phyloP scores from a whole-genome alignment of 352 stramenopile genomes.

The Pythium dissotocum region DNA sequence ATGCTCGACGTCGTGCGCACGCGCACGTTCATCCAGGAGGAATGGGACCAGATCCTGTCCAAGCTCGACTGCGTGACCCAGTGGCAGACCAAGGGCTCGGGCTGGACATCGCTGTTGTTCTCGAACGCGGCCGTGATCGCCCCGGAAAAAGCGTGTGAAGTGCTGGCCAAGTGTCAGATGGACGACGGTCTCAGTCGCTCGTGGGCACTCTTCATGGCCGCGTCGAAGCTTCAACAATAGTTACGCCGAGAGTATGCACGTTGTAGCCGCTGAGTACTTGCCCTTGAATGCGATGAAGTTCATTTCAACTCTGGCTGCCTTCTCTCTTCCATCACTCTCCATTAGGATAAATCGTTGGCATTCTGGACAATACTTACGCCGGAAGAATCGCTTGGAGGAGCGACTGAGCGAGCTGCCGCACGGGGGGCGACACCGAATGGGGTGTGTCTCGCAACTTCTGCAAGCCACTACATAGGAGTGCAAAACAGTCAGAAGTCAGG shows the following conservation, averaged over 20 bases:
- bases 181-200: constrained; percentile 70
- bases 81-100: constrained; percentile 41
- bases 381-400: constrained; percentile 45
- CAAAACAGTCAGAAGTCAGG: not conserved
- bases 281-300: not conserved
- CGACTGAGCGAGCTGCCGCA: constrained; percentile 51
- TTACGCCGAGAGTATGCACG: not conserved
- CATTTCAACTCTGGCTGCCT: not conserved
- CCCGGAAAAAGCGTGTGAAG: constrained; percentile 46
- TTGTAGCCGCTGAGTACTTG: not conserved
- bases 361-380: not conserved
- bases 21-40: constrained; percentile 53
- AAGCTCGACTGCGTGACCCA: constrained; percentile 50
- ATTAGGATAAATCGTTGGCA: not conserved
- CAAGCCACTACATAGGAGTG: constrained; percentile 33
- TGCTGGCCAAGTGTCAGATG: constrained; percentile 60
- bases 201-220: constrained; percentile 75
- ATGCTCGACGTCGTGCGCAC: constrained; percentile 61
- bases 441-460: constrained; percentile 34
- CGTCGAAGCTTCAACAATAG: constrained; percentile 21
- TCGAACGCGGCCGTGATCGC: constrained; percentile 61
- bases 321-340: too few species aligned
- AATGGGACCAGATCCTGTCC: constrained; percentile 59
- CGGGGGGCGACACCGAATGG: constrained; percentile 18
- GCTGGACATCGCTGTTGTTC: constrained; percentile 49